A percentile compares a stretch with the other conserved stretches of the same genome.
Conservation (phyloP, 805 yeast species). For the Diddensiella santjacobensis region DNA sequence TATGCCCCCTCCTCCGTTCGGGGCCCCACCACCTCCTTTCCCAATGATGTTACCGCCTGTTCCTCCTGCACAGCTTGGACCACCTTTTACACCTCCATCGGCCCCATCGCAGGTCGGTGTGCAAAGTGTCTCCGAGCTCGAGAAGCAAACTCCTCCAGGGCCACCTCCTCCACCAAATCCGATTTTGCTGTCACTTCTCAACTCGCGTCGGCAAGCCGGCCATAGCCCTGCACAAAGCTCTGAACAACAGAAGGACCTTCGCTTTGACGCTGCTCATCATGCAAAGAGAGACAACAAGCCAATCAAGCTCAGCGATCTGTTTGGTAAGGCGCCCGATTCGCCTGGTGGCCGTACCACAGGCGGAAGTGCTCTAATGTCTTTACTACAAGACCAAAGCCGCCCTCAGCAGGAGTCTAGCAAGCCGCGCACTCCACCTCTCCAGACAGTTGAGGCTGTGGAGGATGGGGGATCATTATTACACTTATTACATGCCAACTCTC, state of each 20-base stretch:
- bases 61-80: slow-evolving; percentile 4
- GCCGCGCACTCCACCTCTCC: not conserved
- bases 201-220: too few relatives aligned
- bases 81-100: slow-evolving; percentile 19
- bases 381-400: slow-evolving; percentile 7
- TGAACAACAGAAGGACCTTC: slow-evolving; percentile 3
- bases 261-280: slow-evolving; percentile 9
- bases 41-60: slow-evolving; percentile 7
- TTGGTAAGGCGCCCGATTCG: not conserved
- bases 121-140: not conserved
- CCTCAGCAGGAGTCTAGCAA: slow-evolving; percentile 3
- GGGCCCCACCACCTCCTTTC: slow-evolving; percentile 3
- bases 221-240: not conserved
- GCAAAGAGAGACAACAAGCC: slow-evolving; percentile 5
- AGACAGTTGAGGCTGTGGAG: not conserved
- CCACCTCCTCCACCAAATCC: slow-evolving; percentile 26
- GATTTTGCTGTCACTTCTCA: slow-evolving; percentile 23
- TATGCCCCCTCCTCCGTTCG: slow-evolving; percentile 4
- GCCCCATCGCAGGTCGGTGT: not conserved
- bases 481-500: not conserved
- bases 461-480: not conserved
- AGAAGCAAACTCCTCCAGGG: slow-evolving; percentile 6
- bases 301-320: slow-evolving; percentile 12
- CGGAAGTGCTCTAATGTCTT: slow-evolving; percentile 10
- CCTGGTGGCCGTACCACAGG: slow-evolving; percentile 1